Percentiles rank a stretch among this genome's conserved stretches.
phyloP scores from a whole-genome alignment of 768 basidiomycete species.

The Hirschioporus abietinus region DNA sequence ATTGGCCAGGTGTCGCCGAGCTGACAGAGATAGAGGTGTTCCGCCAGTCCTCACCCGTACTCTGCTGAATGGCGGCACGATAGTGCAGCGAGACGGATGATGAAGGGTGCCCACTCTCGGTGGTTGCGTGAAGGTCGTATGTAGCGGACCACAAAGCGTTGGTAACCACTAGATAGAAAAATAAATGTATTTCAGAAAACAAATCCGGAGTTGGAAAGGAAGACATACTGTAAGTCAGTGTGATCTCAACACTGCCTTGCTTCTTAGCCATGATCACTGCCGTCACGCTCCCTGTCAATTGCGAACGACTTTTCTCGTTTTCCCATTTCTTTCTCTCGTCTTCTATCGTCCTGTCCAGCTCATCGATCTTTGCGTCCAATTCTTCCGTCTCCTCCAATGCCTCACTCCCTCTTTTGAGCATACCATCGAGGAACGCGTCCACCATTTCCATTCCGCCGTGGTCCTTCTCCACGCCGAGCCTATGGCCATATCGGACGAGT shows the following conservation, averaged over 20 bases:
- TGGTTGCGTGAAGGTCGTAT: constrained; percentile 53
- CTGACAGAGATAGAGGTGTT: constrained; percentile 21
- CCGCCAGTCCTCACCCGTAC: constrained; percentile 27
- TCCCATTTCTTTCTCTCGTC: constrained; percentile 26
- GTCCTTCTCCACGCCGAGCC: constrained; percentile 38
- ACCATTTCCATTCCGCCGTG: constrained; percentile 28
- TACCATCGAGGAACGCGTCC: constrained; percentile 35
- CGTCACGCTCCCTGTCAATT: constrained; percentile 27
- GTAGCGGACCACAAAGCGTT: constrained; percentile 46
- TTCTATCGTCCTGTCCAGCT: constrained; percentile 36
- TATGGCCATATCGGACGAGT: constrained; percentile 39
- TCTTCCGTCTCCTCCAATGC: constrained; percentile 29
- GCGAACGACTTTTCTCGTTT: constrained; percentile 25
- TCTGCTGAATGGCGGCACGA: constrained; percentile 24
- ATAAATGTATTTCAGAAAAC: neutral
- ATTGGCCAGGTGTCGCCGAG: constrained; percentile 18
- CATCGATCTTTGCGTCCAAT: constrained; percentile 36
- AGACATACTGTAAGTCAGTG: constrained; percentile 47
- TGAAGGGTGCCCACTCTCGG: constrained; percentile 31
- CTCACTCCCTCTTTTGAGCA: constrained; percentile 33
- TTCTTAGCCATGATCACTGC: constrained; percentile 38
- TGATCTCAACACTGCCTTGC: constrained; percentile 34
- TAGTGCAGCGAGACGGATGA: constrained; percentile 21
- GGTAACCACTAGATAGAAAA: constrained; percentile 33
- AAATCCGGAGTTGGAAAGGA: neutral